Conservation (phyloP, 2,329 filamentous ascomycete genomes). For the Harringtonia lauricola region DNA sequence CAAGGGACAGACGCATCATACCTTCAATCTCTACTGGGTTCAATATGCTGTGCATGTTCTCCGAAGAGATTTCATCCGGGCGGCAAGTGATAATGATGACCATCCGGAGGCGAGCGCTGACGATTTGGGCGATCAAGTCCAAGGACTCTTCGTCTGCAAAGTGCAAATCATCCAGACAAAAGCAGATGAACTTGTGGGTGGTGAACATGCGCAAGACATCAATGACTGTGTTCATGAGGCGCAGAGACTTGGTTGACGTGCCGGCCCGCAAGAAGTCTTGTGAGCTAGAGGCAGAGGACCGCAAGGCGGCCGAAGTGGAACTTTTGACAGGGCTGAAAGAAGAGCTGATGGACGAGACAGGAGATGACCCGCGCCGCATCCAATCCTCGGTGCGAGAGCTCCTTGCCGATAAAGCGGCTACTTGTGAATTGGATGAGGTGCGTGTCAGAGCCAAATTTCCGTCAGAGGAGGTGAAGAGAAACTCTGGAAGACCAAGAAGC, state of each 20-base stretch:
- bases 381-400: constrained; percentile 8
- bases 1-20: constrained; percentile 13
- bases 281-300: constrained; percentile 36
- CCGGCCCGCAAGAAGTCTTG: constrained; percentile 51
- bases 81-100: constrained; percentile 70
- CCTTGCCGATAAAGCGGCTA: constrained; percentile 17
- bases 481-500: constrained; percentile 55
- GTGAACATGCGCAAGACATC: constrained; percentile 77
- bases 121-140: constrained; percentile 72
- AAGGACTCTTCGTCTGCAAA: constrained; percentile 82
- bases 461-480: constrained; percentile 34
- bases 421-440: constrained; percentile 24
- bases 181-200: constrained; percentile 74
- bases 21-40: constrained; percentile 43
- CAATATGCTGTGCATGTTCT: constrained; percentile 42
- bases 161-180: constrained; percentile 82
- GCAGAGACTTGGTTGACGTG: constrained; percentile 51
- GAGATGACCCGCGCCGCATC: constrained; percentile 22
- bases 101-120: constrained; percentile 68
- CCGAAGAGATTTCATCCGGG: constrained; percentile 51
- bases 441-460: constrained; percentile 15
- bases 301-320: constrained; percentile 19
- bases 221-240: constrained; percentile 78
- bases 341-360: constrained; percentile 16
- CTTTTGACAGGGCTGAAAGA: neutral